Percentiles rank a stretch among this genome's conserved stretches.
Evolutionary conservation across 306 rosid genomes (phyloP).

Genomic region (Prinsepia uniflora): DNA sequence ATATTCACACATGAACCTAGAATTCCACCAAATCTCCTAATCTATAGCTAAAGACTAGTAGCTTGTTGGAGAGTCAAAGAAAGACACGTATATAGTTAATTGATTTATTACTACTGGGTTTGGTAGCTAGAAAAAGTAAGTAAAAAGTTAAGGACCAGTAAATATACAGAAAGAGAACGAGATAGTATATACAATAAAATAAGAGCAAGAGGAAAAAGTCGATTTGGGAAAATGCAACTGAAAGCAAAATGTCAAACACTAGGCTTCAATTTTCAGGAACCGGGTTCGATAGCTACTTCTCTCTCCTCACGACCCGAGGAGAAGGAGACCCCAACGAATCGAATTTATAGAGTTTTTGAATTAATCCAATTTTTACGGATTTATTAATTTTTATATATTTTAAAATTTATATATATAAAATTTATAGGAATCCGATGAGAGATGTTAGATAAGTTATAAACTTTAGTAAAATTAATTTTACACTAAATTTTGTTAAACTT

Average conservation of each 20-base stretch:
- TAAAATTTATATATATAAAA: no score
- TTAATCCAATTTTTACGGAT: no score
- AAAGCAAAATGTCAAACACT: conserved; percentile 96
- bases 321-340: no score
- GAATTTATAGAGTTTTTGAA: no score
- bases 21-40: not conserved
- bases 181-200: conserved; percentile 8
- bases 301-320: conserved; percentile 6
- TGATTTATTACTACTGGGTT: no score
- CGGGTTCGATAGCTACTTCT: conserved; percentile 50
- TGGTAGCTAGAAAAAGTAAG: not conserved
- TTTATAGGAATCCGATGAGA: no score
- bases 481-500: no score
- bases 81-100: not conserved
- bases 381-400: no score
- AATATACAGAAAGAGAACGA: conserved; percentile 18
- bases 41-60: not conserved
- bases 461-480: no score
- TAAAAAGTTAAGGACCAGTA: not conserved
- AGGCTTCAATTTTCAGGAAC: conserved; percentile 49
- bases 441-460: no score
- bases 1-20: not conserved
- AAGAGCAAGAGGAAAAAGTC: conserved; percentile 43
- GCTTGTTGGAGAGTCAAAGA: conserved; percentile 22
- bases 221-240: conserved; percentile 40